Conservation (phyloP, 2,329 filamentous ascomycete genomes). For the Piedraia hortae region DNA sequence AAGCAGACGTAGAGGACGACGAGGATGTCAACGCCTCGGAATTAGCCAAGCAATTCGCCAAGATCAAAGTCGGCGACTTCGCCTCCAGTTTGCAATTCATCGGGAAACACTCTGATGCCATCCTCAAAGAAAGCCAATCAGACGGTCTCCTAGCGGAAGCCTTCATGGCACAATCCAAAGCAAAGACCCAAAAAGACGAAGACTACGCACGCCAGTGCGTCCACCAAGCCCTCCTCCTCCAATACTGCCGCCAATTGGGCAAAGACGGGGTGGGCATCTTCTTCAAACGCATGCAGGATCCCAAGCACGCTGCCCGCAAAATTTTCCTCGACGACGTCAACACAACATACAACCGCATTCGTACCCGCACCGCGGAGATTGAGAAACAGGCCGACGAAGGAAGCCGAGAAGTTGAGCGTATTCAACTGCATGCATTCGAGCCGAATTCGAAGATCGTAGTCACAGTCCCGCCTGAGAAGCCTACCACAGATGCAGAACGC, state of each 20-base stretch:
- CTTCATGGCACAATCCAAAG: slow-evolving; percentile 63
- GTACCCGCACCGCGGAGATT: slow-evolving; percentile 47
- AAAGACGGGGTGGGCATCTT: slow-evolving; percentile 72
- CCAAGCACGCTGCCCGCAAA: slow-evolving; percentile 66
- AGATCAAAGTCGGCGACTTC: slow-evolving; percentile 53
- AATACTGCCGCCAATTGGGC: slow-evolving; percentile 81
- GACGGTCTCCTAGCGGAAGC: slow-evolving; percentile 77
- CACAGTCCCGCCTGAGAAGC: slow-evolving; percentile 45
- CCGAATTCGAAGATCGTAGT: slow-evolving; percentile 72
- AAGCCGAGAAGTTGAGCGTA: slow-evolving; percentile 60
- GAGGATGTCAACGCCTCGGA: slow-evolving; percentile 50
- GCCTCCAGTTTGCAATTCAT: slow-evolving; percentile 48
- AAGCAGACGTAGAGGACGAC: slow-evolving; percentile 37
- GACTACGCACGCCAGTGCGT: slow-evolving; percentile 67
- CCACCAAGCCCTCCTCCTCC: slow-evolving; percentile 71
- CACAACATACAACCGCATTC: slow-evolving; percentile 61
- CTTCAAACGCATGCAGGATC: slow-evolving; percentile 84
- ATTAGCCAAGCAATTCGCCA: slow-evolving; percentile 53
- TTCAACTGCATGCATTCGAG: slow-evolving; percentile 87
- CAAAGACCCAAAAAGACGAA: slow-evolving; percentile 19
- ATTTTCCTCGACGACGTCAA: slow-evolving; percentile 85
- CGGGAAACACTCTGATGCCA: slow-evolving; percentile 42
- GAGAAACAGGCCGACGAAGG: slow-evolving; percentile 26
- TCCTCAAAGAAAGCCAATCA: slow-evolving; percentile 63
- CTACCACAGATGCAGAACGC: slow-evolving; percentile 31